Evolutionary conservation across 2,329 filamentous ascomycete species (phyloP).

Genomic region (Westerdykella sp.): DNA sequence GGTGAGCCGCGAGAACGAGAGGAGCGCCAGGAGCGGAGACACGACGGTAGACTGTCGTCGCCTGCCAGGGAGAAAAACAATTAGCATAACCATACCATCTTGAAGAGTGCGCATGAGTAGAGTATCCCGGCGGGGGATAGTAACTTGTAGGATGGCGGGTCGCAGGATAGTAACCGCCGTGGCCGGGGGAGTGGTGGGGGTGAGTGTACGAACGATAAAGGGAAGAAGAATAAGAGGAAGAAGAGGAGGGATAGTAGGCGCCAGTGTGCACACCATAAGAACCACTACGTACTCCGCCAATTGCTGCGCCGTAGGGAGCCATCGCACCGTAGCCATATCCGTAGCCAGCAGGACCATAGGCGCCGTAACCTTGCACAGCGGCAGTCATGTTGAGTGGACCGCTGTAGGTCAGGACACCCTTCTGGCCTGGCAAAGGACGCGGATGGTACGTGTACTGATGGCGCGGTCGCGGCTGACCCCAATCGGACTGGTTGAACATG

Average conservation of each 20-base stretch:
- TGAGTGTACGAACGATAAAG: background rate
- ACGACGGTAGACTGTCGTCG: slow-evolving; percentile 23
- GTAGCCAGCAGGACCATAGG: slow-evolving; percentile 9
- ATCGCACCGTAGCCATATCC: slow-evolving; percentile 5
- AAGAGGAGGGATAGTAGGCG: no score
- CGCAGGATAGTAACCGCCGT: background rate
- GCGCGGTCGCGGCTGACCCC: slow-evolving; percentile 26
- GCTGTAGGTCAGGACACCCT: background rate
- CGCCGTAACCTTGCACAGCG: background rate
- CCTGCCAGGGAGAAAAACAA: slow-evolving; percentile 30
- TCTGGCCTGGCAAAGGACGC: slow-evolving; percentile 20
- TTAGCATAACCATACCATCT: slow-evolving; percentile 24
- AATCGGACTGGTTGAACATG: slow-evolving; percentile 1
- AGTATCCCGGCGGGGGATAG: background rate
- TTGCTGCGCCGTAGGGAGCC: background rate
- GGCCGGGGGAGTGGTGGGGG: background rate
- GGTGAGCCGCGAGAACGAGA: slow-evolving; percentile 1
- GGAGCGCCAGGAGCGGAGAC: slow-evolving; percentile 9
- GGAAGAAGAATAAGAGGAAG: background rate
- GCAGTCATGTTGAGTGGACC: background rate
- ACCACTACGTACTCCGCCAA: background rate
- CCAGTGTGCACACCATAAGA: background rate
- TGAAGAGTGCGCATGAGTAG: no score
- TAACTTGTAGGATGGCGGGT: background rate
- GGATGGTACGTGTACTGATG: slow-evolving; percentile 29